Percentiles rank a stretch among this genome's conserved stretches.
These are phyloP conservation scores for Cyberlindnera misumaiensis DNA, from an alignment of 805 yeast genomes.

Conservation along the genomic window DNA sequence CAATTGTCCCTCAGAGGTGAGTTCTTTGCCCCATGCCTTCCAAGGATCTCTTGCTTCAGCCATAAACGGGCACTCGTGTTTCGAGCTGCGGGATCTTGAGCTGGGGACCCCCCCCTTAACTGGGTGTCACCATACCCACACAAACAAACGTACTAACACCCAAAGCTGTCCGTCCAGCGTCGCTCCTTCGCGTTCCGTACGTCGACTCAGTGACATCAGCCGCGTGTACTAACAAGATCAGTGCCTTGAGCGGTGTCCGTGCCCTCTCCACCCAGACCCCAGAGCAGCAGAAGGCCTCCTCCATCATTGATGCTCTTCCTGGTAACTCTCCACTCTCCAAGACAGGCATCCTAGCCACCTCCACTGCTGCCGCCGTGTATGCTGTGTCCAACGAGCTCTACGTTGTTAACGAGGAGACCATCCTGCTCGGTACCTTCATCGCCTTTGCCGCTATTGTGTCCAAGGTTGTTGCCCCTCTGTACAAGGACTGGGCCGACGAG, in stretches of 20 bases:
- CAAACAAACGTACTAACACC: background rate
- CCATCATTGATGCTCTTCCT: conserved; percentile 88
- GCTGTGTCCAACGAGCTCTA: conserved; percentile 91
- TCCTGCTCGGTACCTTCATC: conserved; percentile 72
- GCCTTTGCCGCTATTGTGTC: conserved; percentile 71
- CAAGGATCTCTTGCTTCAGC: too few relatives aligned
- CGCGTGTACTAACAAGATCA: conserved; percentile 1
- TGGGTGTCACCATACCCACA: too few relatives aligned
- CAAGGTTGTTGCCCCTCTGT: conserved; percentile 89
- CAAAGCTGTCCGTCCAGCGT: conserved; percentile 2
- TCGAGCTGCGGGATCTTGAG: too few relatives aligned
- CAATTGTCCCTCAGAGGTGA: conserved; percentile 26
- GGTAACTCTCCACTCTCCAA: conserved; percentile 83
- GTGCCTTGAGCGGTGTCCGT: conserved; percentile 43
- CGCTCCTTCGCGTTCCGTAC: conserved; percentile 1
- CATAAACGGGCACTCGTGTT: too few relatives aligned
- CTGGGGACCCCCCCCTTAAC: too few relatives aligned
- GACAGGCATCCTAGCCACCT: conserved; percentile 92
- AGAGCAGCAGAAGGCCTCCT: conserved; percentile 89
- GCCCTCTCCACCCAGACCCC: conserved; percentile 51
- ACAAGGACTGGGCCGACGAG: conserved; percentile 88
- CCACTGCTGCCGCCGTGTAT: conserved; percentile 89
- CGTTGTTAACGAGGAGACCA: conserved; percentile 91
- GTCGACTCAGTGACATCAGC: background rate
- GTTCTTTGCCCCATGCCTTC: too few relatives aligned